Percentiles rank a stretch among this genome's conserved stretches.
Evolutionary conservation across 805 yeast species (phyloP).

Genomic region (Yarrowia sp.): DNA sequence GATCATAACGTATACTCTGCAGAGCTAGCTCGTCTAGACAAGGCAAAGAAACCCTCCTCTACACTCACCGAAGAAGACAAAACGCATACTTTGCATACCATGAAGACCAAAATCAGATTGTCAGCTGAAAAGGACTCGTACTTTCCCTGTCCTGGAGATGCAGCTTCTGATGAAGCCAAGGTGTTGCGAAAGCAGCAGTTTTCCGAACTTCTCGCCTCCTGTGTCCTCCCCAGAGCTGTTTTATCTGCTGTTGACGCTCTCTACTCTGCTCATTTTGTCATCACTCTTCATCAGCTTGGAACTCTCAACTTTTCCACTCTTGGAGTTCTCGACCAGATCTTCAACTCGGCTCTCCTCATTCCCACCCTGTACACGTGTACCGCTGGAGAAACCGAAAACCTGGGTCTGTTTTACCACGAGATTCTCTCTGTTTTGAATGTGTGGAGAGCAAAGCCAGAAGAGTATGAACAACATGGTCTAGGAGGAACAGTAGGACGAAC

Average conservation of each 20-base stretch:
- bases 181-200: slow-evolving; percentile 5
- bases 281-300: slow-evolving; percentile 47
- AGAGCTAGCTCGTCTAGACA: slow-evolving; percentile 36
- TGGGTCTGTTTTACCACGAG: slow-evolving; percentile 69
- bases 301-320: slow-evolving; percentile 44
- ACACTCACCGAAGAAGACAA: slow-evolving; percentile 40
- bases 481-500: slow-evolving; percentile 25
- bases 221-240: slow-evolving; percentile 71
- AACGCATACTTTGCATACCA: slow-evolving; percentile 47
- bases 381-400: slow-evolving; percentile 72
- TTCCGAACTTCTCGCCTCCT: slow-evolving; percentile 52
- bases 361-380: slow-evolving; percentile 69
- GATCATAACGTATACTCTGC: slow-evolving; percentile 50
- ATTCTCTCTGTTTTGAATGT: slow-evolving; percentile 49
- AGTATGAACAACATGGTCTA: slow-evolving; percentile 38
- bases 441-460: slow-evolving; percentile 44
- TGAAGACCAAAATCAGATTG: slow-evolving; percentile 38
- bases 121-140: slow-evolving; percentile 35
- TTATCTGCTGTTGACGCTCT: slow-evolving; percentile 84
- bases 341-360: slow-evolving; percentile 49
- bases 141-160: slow-evolving; percentile 31
- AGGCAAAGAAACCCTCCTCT: slow-evolving; percentile 14
- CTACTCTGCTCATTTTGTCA: slow-evolving; percentile 60
- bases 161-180: slow-evolving; percentile 18
- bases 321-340: slow-evolving; percentile 46